Evolutionary conservation across 805 yeast genomes (phyloP).

Genomic region (Candida tallmaniae): DNA sequence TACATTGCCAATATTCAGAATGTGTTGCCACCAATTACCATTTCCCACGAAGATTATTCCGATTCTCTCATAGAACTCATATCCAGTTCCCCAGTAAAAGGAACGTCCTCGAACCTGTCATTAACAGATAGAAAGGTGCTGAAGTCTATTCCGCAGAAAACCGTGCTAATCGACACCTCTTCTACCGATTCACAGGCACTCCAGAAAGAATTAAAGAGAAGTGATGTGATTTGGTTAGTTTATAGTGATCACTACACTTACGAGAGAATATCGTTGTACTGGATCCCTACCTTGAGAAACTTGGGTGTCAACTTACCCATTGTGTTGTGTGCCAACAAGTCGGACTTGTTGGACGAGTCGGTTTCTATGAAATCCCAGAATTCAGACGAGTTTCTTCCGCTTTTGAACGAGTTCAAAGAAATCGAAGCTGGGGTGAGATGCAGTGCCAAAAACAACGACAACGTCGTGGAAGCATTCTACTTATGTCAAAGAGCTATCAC

Average conservation of each 20-base stretch:
- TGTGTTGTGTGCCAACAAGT: constrained; percentile 83
- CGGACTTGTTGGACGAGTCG: constrained; percentile 46
- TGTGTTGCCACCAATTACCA: constrained; percentile 77
- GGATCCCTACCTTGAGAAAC: constrained; percentile 92
- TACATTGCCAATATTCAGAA: constrained; percentile 74
- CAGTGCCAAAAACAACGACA: constrained; percentile 77
- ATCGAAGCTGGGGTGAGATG: constrained; percentile 88
- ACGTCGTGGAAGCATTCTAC: constrained; percentile 89
- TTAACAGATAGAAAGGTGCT: constrained; percentile 17
- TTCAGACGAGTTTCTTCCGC: constrained; percentile 79
- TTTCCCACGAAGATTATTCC: constrained; percentile 63
- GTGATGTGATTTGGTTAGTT: constrained; percentile 92
- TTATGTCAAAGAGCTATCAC: constrained; percentile 90
- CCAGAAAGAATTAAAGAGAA: constrained; percentile 70
- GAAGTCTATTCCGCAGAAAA: constrained; percentile 40
- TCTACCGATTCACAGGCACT: constrained; percentile 57
- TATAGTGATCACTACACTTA: constrained; percentile 93
- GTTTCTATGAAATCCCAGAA: constrained; percentile 37
- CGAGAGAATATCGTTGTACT: constrained; percentile 83
- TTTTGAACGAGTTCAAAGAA: constrained; percentile 87
- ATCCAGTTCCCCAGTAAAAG: constrained; percentile 12
- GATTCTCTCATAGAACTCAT: constrained; percentile 26
- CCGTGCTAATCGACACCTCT: constrained; percentile 77
- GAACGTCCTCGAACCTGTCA: constrained; percentile 2
- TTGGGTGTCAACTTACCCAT: constrained; percentile 92